These are phyloP conservation scores for Schizochytrium sp. DNA, from an alignment of 108 stramenopile genomes.

Conservation along the genomic window DNA sequence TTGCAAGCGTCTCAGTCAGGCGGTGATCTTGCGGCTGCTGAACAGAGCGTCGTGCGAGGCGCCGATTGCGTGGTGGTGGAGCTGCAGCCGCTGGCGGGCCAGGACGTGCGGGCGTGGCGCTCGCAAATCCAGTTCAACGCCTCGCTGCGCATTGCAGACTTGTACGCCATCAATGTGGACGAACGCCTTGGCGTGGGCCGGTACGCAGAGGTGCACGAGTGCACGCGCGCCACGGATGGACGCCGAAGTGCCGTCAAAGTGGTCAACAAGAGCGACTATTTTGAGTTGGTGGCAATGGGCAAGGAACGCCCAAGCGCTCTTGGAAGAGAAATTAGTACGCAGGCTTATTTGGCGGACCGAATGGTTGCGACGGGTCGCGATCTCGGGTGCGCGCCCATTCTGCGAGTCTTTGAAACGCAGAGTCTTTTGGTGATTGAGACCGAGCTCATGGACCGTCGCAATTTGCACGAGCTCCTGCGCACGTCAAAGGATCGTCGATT, in stretches of 20 bases:
- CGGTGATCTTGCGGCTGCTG: neutral
- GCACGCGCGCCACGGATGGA: neutral
- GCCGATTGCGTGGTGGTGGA: neutral
- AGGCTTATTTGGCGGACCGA: neutral
- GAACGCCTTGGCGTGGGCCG: neutral
- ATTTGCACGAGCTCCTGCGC: neutral
- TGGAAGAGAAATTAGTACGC: neutral
- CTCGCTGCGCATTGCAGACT: neutral
- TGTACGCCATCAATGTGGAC: neutral
- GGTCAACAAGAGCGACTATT: neutral
- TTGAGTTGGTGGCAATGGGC: neutral
- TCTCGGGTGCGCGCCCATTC: neutral
- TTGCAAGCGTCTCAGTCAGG: neutral
- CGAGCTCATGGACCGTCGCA: neutral
- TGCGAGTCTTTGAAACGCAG: neutral
- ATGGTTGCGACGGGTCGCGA: neutral
- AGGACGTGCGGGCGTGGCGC: neutral
- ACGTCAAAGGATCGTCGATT: neutral
- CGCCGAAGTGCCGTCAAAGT: neutral
- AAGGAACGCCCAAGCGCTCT: neutral
- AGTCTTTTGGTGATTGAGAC: neutral
- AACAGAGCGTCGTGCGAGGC: too few species aligned
- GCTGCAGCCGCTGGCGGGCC: neutral
- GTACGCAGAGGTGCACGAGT: neutral
- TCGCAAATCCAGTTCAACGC: neutral